These are phyloP conservation scores for Aspergillus arachidicola DNA, from an alignment of 2,329 filamentous ascomycete species.

Conservation along the genomic window DNA sequence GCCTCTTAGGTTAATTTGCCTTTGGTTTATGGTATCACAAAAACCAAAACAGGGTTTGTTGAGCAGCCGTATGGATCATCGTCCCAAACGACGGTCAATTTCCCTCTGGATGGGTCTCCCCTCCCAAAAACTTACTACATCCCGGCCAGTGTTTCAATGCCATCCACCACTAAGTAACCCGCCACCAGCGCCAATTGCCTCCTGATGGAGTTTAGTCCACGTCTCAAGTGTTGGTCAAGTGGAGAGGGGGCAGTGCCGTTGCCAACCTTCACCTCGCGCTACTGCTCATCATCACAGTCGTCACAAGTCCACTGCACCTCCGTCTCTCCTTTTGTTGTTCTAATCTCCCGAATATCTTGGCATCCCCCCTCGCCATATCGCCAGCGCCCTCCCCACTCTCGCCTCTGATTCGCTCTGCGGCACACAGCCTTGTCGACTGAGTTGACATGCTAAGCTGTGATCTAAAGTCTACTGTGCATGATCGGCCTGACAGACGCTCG, in stretches of 20 bases:
- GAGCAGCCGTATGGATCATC: not conserved
- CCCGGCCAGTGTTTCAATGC: slow-evolving; percentile 29
- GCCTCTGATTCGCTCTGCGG: slow-evolving; percentile 16
- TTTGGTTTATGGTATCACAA: not conserved
- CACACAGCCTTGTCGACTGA: slow-evolving; percentile 6
- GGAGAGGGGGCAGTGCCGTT: slow-evolving; percentile 5
- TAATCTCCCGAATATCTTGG: slow-evolving; percentile 2
- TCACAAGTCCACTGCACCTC: slow-evolving; percentile 7
- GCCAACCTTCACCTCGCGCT: not conserved
- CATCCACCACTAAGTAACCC: slow-evolving; percentile 7
- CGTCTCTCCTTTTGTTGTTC: not conserved
- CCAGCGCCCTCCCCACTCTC: not conserved
- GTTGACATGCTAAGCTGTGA: slow-evolving; percentile 22
- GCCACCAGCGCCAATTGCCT: slow-evolving; percentile 13
- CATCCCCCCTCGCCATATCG: not conserved
- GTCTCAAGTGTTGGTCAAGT: not conserved
- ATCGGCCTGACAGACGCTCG: slow-evolving; percentile 19
- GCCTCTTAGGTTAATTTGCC: not conserved
- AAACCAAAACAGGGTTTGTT: not conserved
- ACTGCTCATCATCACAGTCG: slow-evolving; percentile 12
- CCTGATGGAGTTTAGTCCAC: not conserved
- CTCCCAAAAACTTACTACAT: slow-evolving; percentile 10
- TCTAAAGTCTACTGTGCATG: slow-evolving; percentile 27
- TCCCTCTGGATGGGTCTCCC: not conserved
- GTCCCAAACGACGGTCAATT: slow-evolving; percentile 3